Conservation (phyloP, 108 stramenopile genomes). For the Fistulifera pelliculosa region DNA sequence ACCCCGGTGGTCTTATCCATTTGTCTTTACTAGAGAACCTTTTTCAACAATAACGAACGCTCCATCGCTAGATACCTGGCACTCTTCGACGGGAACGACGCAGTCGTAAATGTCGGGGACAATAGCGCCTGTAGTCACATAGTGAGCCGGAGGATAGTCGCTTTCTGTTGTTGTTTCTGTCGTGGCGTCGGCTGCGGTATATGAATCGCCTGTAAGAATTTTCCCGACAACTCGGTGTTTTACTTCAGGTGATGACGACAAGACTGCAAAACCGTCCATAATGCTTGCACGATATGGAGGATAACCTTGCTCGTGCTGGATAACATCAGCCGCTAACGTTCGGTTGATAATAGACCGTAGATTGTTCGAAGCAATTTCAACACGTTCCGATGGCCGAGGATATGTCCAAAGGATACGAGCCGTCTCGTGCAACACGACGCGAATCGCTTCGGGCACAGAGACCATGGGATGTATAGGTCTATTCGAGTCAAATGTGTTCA, state of each 20-base stretch:
- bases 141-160: slow-evolving; percentile 37
- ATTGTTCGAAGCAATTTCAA: neutral
- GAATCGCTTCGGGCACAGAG: slow-evolving; percentile 68
- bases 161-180: neutral
- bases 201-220: slow-evolving; percentile 53
- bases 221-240: slow-evolving; percentile 39
- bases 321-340: slow-evolving; percentile 41
- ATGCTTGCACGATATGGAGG: slow-evolving; percentile 71
- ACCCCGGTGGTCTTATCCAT: slow-evolving; percentile 73
- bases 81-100: slow-evolving; percentile 78
- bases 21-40: slow-evolving; percentile 24
- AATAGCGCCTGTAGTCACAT: slow-evolving; percentile 77
- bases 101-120: slow-evolving; percentile 60
- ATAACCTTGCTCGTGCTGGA: slow-evolving; percentile 53
- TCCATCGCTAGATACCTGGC: slow-evolving; percentile 16
- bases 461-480: slow-evolving; percentile 49
- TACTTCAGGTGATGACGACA: neutral
- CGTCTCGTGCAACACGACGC: slow-evolving; percentile 55
- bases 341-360: slow-evolving; percentile 25
- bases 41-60: slow-evolving; percentile 5
- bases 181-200: neutral
- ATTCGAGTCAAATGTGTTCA: neutral
- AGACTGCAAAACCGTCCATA: slow-evolving; percentile 82
- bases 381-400: slow-evolving; percentile 3
- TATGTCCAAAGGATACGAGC: slow-evolving; percentile 17